Percentiles rank a stretch among this genome's conserved stretches.
Evolutionary conservation across 2,329 filamentous ascomycete species (phyloP).

Genomic region (Ophiobolus disseminans): DNA sequence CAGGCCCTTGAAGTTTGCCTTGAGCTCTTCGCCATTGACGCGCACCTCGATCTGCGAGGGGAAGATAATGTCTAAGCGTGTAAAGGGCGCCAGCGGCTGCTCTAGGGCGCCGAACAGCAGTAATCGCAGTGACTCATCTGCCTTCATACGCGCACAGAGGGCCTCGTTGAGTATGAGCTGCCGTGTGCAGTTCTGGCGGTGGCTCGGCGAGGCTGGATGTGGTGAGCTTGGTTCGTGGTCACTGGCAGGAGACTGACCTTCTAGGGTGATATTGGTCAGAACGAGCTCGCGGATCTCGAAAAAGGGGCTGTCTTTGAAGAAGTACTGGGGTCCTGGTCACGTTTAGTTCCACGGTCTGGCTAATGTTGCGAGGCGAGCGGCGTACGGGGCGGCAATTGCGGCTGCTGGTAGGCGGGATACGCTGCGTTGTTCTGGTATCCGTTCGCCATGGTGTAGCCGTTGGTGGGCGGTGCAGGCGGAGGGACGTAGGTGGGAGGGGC

Average conservation of each 20-base stretch:
- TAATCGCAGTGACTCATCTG: slow-evolving; percentile 70
- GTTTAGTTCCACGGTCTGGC: slow-evolving; percentile 13
- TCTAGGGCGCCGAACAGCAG: slow-evolving; percentile 85
- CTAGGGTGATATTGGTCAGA: slow-evolving; percentile 70
- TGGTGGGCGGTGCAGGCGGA: slow-evolving; percentile 25
- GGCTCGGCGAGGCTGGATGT: slow-evolving; percentile 63
- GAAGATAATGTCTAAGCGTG: slow-evolving; percentile 75
- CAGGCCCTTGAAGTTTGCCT: slow-evolving; percentile 89
- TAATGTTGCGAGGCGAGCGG: background rate
- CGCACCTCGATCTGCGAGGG: slow-evolving; percentile 92
- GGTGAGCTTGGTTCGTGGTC: slow-evolving; percentile 7
- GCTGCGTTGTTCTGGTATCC: slow-evolving; percentile 20
- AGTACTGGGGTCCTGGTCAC: slow-evolving; percentile 51
- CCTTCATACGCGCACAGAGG: slow-evolving; percentile 62
- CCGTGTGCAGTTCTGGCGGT: slow-evolving; percentile 65
- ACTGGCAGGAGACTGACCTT: slow-evolving; percentile 66
- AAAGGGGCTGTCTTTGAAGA: slow-evolving; percentile 83
- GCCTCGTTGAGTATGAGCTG: slow-evolving; percentile 64
- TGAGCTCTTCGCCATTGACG: slow-evolving; percentile 85
- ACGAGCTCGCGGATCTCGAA: slow-evolving; percentile 74
- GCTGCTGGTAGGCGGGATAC: slow-evolving; percentile 22
- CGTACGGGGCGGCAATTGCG: slow-evolving; percentile 25
- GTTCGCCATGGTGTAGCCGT: slow-evolving; percentile 31
- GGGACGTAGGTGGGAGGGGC: slow-evolving; percentile 22
- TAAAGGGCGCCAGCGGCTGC: slow-evolving; percentile 40